phyloP scores from a whole-genome alignment of 2,329 filamentous ascomycete species.

The Pseudogymnoascus sp. region DNA sequence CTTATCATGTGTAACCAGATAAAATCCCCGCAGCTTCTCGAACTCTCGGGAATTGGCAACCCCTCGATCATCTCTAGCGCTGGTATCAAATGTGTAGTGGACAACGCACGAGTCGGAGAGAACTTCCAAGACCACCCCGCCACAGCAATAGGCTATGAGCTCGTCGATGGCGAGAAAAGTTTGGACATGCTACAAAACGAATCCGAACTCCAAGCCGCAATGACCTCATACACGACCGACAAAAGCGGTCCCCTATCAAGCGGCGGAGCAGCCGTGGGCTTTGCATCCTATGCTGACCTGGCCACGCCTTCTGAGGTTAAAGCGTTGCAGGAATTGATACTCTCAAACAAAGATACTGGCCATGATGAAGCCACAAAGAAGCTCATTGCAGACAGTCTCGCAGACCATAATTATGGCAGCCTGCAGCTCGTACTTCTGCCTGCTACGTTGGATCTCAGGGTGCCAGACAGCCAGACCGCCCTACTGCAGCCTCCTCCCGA shows the following conservation, averaged over 20 bases:
- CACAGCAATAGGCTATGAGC: slow-evolving; percentile 12
- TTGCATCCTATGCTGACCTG: slow-evolving; percentile 7
- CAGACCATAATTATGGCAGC: background rate
- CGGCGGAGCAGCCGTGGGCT: slow-evolving; percentile 8
- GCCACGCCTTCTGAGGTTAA: background rate
- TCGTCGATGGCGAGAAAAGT: slow-evolving; percentile 10
- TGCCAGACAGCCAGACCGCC: background rate
- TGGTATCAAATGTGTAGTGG: slow-evolving; percentile 15
- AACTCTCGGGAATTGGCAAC: slow-evolving; percentile 30
- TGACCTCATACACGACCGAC: slow-evolving; percentile 25
- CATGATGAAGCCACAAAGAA: background rate
- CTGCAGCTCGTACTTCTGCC: slow-evolving; percentile 12
- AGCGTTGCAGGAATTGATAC: background rate
- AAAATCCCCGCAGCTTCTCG: slow-evolving; percentile 28
- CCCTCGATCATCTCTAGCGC: slow-evolving; percentile 14
- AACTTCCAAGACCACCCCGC: slow-evolving; percentile 18
- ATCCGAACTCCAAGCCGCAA: slow-evolving; percentile 24
- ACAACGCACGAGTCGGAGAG: slow-evolving; percentile 17
- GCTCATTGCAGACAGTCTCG: background rate
- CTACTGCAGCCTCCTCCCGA: background rate
- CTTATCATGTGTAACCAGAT: slow-evolving; percentile 5
- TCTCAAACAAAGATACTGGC: background rate
- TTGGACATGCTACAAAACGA: slow-evolving; percentile 10
- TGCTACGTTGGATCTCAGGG: background rate
- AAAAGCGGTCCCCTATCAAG: slow-evolving; percentile 11